Evolutionary conservation across 495 filamentous ascomycete genomes (phyloP).

Genomic region (Astrocystis sublimbata): DNA sequence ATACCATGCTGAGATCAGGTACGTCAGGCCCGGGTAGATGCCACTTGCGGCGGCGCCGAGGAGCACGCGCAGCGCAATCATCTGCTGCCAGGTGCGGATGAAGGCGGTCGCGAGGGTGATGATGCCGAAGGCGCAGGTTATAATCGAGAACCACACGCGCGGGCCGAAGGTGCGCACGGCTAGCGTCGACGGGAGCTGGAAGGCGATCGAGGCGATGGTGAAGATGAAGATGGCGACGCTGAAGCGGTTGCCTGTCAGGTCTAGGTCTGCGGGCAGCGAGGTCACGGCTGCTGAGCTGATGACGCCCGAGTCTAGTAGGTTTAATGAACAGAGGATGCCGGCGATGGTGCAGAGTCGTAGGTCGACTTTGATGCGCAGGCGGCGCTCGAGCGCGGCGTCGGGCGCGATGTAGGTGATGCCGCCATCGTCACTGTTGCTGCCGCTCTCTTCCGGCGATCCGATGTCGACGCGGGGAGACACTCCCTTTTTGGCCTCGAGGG

Average conservation of each 20-base stretch:
- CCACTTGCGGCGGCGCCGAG: constrained; percentile 69
- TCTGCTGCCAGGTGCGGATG: constrained; percentile 67
- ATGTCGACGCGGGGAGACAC: neutral
- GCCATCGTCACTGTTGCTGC: neutral
- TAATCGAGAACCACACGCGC: constrained; percentile 65
- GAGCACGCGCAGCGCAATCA: constrained; percentile 71
- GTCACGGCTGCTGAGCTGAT: constrained; percentile 77
- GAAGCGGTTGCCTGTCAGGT: constrained; percentile 64
- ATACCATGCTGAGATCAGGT: constrained; percentile 75
- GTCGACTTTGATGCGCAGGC: constrained; percentile 66
- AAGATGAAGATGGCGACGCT: constrained; percentile 79
- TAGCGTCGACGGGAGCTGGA: constrained; percentile 73
- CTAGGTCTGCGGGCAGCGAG: constrained; percentile 67
- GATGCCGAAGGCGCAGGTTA: constrained; percentile 68
- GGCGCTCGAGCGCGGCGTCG: constrained; percentile 25
- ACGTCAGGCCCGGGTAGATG: constrained; percentile 70
- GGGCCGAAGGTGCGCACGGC: constrained; percentile 69
- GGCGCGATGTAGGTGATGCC: neutral
- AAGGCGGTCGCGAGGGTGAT: constrained; percentile 75
- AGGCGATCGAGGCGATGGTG: constrained; percentile 71
- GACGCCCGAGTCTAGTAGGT: constrained; percentile 74
- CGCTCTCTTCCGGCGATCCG: constrained; percentile 9
- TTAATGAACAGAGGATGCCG: constrained; percentile 69
- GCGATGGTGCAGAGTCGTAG: constrained; percentile 74
- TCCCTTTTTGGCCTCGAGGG: neutral